phyloP scores from a whole-genome alignment of 148 eudicot genomes.

The Oxyria digyna region DNA sequence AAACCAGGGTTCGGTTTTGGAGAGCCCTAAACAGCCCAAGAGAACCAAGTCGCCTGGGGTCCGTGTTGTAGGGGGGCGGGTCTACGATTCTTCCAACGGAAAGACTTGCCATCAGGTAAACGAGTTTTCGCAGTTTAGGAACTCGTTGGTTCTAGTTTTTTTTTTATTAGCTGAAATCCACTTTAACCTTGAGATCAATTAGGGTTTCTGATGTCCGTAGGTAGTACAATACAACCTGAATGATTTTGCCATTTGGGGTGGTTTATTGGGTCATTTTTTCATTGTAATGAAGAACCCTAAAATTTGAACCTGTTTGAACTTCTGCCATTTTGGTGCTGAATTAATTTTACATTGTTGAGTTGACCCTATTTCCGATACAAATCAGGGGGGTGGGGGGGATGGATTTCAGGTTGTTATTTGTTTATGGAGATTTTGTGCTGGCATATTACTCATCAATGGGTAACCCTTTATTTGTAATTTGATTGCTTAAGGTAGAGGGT shows the following conservation, averaged over 20 bases:
- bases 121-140: background rate
- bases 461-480: too few species aligned
- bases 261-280: background rate
- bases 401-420: too few species aligned
- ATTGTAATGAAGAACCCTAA: background rate
- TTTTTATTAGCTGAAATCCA: background rate
- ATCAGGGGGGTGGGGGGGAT: too few species aligned
- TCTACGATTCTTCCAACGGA: slow-evolving; percentile 49
- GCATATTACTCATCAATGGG: too few species aligned
- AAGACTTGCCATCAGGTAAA: slow-evolving; percentile 82
- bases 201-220: background rate
- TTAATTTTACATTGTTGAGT: too few species aligned
- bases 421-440: too few species aligned
- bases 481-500: background rate
- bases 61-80: slow-evolving; percentile 29
- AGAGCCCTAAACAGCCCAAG: slow-evolving; percentile 17
- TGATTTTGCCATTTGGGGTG: background rate
- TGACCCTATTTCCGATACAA: too few species aligned
- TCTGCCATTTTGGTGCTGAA: background rate
- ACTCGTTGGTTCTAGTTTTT: background rate
- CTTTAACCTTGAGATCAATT: background rate
- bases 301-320: background rate
- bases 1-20: background rate
- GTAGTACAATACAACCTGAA: background rate
- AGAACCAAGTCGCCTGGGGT: slow-evolving; percentile 32